These are phyloP conservation scores for Aureobasidium sp. DNA, from an alignment of 2,329 filamentous ascomycete species.

Conservation along the genomic window DNA sequence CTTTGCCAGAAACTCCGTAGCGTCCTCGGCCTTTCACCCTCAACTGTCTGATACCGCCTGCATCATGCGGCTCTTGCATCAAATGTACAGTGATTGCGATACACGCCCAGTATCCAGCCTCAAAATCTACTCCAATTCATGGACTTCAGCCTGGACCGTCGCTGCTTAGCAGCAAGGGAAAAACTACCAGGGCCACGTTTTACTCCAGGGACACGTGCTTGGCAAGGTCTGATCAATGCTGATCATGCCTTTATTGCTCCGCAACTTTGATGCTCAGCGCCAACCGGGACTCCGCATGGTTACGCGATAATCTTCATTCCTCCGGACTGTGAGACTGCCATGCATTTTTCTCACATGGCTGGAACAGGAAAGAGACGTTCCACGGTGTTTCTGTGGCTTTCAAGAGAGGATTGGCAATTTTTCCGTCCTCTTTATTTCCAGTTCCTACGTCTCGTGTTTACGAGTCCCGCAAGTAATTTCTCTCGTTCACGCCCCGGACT, in stretches of 20 bases:
- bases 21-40: slow-evolving; percentile 1
- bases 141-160: background rate
- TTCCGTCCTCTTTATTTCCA: background rate
- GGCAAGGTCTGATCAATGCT: background rate
- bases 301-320: background rate
- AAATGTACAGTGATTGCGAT: background rate
- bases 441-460: background rate
- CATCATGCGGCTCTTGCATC: slow-evolving; percentile 10
- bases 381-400: slow-evolving; percentile 3
- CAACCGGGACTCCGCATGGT: background rate
- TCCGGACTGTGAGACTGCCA: background rate
- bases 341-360: background rate
- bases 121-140: background rate
- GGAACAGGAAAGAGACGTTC: slow-evolving; percentile 1
- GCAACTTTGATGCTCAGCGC: background rate
- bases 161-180: background rate
- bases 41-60: background rate
- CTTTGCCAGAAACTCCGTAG: slow-evolving; percentile 7
- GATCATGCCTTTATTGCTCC: background rate
- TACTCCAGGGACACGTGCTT: background rate
- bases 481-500: background rate
- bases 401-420: background rate
- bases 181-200: background rate
- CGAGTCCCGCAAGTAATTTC: background rate
- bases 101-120: background rate